Evolutionary conservation across 2,329 filamentous ascomycete species (phyloP).

Genomic region (Cladophialophora carrionii): DNA sequence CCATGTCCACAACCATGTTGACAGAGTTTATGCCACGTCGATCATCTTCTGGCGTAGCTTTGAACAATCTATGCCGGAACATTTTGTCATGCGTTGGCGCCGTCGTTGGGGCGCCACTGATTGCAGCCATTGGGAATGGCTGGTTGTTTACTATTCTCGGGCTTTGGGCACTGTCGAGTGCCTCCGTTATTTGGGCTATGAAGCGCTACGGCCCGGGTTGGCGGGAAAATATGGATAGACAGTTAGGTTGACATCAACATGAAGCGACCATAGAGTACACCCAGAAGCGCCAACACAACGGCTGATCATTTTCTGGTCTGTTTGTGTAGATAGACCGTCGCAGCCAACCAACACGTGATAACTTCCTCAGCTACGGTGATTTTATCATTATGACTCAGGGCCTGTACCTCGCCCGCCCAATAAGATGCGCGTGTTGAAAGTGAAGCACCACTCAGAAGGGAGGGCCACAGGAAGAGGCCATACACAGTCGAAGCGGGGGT

Average conservation of each 20-base stretch:
- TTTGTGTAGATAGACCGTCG: neutral
- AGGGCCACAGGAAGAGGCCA: neutral
- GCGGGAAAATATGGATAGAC: slow-evolving; percentile 37
- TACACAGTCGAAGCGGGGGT: slow-evolving; percentile 1
- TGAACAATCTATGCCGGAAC: slow-evolving; percentile 75
- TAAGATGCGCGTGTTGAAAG: slow-evolving; percentile 18
- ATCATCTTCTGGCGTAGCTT: slow-evolving; percentile 72
- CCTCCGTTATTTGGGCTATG: slow-evolving; percentile 65
- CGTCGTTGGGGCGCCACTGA: slow-evolving; percentile 70
- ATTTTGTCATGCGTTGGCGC: slow-evolving; percentile 74
- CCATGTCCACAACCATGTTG: slow-evolving; percentile 75
- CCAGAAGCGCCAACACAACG: neutral
- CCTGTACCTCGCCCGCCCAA: neutral
- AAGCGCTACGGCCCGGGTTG: slow-evolving; percentile 36
- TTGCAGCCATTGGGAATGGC: slow-evolving; percentile 71
- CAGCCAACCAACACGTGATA: slow-evolving; percentile 1
- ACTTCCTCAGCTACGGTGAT: neutral
- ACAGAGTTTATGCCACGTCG: slow-evolving; percentile 78
- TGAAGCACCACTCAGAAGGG: slow-evolving; percentile 28
- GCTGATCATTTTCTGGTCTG: neutral
- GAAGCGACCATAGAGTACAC: neutral
- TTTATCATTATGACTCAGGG: neutral
- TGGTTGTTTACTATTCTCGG: slow-evolving; percentile 72
- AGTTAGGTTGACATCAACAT: slow-evolving; percentile 22
- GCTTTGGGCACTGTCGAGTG: slow-evolving; percentile 60